Conservation (phyloP, 2,329 filamentous ascomycete genomes). For the Alternaria viburni region DNA sequence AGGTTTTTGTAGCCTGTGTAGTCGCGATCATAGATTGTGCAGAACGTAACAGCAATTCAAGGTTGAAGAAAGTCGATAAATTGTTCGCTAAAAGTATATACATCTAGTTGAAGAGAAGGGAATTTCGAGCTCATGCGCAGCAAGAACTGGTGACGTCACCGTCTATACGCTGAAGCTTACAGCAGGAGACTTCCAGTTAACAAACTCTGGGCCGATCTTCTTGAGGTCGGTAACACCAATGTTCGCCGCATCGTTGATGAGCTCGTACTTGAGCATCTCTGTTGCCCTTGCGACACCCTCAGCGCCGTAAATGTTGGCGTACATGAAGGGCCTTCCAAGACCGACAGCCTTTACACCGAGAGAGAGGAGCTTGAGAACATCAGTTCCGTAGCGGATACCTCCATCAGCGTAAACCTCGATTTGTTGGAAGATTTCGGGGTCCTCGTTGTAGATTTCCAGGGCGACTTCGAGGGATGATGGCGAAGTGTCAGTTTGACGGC, state of each 20-base stretch:
- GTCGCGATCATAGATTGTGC: not conserved
- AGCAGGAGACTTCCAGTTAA: slow-evolving; percentile 25
- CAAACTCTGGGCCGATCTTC: slow-evolving; percentile 33
- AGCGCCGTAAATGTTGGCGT: slow-evolving; percentile 63
- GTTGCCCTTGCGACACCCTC: slow-evolving; percentile 65
- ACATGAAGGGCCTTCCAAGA: slow-evolving; percentile 60
- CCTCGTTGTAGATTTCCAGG: slow-evolving; percentile 71
- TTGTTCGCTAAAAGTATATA: not conserved
- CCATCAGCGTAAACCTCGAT: slow-evolving; percentile 51
- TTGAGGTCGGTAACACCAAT: slow-evolving; percentile 40
- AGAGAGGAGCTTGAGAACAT: slow-evolving; percentile 48
- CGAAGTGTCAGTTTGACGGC: slow-evolving; percentile 53
- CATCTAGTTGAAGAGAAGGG: not conserved
- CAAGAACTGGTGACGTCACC: not conserved
- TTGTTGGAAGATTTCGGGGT: slow-evolving; percentile 48
- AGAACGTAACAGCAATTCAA: not conserved
- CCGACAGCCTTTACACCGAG: slow-evolving; percentile 52
- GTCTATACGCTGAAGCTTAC: not conserved
- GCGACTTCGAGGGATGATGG: slow-evolving; percentile 77
- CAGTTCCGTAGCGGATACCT: slow-evolving; percentile 49
- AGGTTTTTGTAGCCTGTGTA: not conserved
- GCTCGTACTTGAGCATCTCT: slow-evolving; percentile 59
- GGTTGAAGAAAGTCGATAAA: not conserved
- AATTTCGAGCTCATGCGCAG: not conserved
- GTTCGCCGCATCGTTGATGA: slow-evolving; percentile 48